A percentile compares a stretch with the other conserved stretches of the same genome.
phyloP scores from a whole-genome alignment of 805 yeast species.

The Middelhovenomyces tepae region DNA sequence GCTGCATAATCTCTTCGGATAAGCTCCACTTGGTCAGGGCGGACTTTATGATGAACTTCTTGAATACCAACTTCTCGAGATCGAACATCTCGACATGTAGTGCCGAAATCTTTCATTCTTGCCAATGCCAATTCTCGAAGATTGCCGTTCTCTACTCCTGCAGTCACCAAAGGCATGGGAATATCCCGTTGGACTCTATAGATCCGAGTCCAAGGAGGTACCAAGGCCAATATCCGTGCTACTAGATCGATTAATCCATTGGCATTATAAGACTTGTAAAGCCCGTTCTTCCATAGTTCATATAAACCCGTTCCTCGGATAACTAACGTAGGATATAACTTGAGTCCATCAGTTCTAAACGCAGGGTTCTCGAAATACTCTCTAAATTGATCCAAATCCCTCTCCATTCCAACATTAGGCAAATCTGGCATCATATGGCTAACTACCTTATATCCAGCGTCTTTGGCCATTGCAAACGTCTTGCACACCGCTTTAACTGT shows the following conservation, averaged over 20 bases:
- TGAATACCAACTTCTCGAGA: conserved; percentile 98
- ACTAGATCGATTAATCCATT: conserved; percentile 89
- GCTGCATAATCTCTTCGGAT: conserved; percentile 95
- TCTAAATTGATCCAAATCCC: conserved; percentile 90
- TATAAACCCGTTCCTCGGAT: conserved; percentile 96
- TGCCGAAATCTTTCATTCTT: conserved; percentile 97
- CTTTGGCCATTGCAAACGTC: conserved; percentile 92
- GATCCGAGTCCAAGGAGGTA: conserved; percentile 99
- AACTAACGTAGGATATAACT: conserved; percentile 90
- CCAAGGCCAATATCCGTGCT: conserved; percentile 90
- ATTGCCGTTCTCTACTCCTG: conserved; percentile 96
- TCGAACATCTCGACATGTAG: conserved; percentile 90
- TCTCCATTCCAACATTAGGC: conserved; percentile 97
- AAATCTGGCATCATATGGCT: conserved; percentile 99
- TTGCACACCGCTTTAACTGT: conserved; percentile 94
- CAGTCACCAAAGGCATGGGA: conserved; percentile 96
- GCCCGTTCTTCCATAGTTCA: conserved; percentile 94
- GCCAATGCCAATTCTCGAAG: conserved; percentile 91
- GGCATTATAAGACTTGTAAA: conserved; percentile 90
- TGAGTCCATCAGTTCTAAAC: conserved; percentile 93
- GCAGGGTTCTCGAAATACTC: conserved; percentile 97
- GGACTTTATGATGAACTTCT: conserved; percentile 93
- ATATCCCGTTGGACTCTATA: conserved; percentile 98
- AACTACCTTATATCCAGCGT: conserved; percentile 95
- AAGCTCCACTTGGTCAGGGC: conserved; percentile 94